Evolutionary conservation across 768 basidiomycete genomes (phyloP), one percentile per base, ranked within the genome.

Genomic region (Hortiboletus flavorubellus): DNA sequence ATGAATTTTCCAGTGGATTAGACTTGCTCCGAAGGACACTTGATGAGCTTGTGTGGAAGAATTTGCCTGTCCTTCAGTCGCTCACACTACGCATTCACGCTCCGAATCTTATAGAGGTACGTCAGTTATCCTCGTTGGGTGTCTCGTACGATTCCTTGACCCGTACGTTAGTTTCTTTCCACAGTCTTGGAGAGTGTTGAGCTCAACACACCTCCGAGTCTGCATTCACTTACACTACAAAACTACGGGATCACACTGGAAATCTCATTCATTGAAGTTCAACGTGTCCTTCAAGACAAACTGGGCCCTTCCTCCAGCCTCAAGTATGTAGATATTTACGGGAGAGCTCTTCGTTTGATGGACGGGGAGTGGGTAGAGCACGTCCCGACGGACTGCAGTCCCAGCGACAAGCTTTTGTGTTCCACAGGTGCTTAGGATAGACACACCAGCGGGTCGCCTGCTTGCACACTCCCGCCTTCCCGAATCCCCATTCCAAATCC

Each of bases 381-480:
- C 26, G 46, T 1, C 4, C 5, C n/a, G 6, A 44, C 29, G 8
- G 30, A 29, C 4, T n/a, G 15, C 23, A 23, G 30, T 34, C 15
- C 5, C 31, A 40, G 39, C 9, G 15, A 31, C 12, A 23, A 15
- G 33, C 1, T 44, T 14, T 14, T 23, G 16, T 8, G 5, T 49
- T 29, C 18, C 33, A 21, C 21, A 21, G 21, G 21, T 21, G 21
- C 21, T 21, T 21, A 21, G 21, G 21, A 21, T 33, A 12, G 64
- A 12, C 33, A 66, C 37, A 81, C 62, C 31, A 84, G 65, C 0
- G 67, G 59, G 44, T 83, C 78, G 0, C 83, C 82, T 1, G 77
- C 74, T 35, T 70, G 67, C 15, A 86, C 80, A 0, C 68, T 61
- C 2, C 64, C 73, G 0, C 83, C 80, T 49, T 77, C 78, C 35